Evolutionary conservation across 192 early-diverging fungal species (phyloP).

Genomic region (Coemansia erecta): DNA sequence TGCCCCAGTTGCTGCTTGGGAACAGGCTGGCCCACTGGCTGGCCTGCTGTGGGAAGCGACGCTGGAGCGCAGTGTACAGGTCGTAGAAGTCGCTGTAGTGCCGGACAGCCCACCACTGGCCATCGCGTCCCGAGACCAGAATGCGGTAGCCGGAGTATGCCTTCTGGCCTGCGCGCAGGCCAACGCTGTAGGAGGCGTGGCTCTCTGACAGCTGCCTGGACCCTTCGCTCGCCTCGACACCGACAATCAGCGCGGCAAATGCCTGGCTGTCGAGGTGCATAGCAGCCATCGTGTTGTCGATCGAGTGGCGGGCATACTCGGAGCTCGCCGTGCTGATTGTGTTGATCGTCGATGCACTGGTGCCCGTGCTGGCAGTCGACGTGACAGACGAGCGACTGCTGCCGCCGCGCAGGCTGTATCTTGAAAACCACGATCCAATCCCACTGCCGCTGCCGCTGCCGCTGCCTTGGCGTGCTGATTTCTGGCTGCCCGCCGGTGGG

Average conservation of each 20-base stretch:
- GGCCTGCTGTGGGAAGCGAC: conserved; percentile 26
- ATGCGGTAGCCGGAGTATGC: conserved; percentile 43
- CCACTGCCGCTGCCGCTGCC: conserved; percentile 30
- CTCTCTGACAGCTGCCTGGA: background rate
- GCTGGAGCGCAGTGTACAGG: conserved; percentile 23
- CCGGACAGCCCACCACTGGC: conserved; percentile 47
- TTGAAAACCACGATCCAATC: conserved; percentile 46
- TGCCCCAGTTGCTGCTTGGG: conserved; percentile 38
- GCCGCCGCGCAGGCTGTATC: conserved; percentile 38
- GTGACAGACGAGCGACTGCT: conserved; percentile 37
- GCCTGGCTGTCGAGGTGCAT: conserved; percentile 38
- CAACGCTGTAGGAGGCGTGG: conserved; percentile 6
- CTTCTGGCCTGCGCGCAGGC: conserved; percentile 19
- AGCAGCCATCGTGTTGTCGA: conserved; percentile 41
- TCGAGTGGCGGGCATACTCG: conserved; percentile 47
- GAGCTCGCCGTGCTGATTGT: conserved; percentile 19
- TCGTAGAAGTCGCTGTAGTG: conserved; percentile 53
- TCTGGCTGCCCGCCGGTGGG: conserved; percentile 5
- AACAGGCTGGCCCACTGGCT: conserved; percentile 40
- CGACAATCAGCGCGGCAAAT: conserved; percentile 46
- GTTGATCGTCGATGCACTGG: conserved; percentile 28
- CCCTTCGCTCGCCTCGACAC: conserved; percentile 27
- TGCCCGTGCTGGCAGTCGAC: conserved; percentile 34
- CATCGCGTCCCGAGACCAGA: conserved; percentile 43
- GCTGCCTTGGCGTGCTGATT: conserved; percentile 16